These are phyloP conservation scores for Entoloma clypeatum DNA, from an alignment of 1,284 basidiomycete genomes.

Conservation along the genomic window DNA sequence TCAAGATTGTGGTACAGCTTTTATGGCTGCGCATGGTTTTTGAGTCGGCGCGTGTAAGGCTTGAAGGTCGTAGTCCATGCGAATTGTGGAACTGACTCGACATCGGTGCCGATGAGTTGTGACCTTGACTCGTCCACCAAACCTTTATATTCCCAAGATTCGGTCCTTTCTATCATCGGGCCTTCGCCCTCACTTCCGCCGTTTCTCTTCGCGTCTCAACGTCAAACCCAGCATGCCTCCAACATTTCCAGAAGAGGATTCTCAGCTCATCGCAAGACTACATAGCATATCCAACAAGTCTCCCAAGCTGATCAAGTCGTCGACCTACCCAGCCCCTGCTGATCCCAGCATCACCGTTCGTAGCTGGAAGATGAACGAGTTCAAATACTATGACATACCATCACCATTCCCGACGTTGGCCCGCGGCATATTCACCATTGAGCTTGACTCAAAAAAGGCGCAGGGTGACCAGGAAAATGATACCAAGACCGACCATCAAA, in stretches of 20 bases:
- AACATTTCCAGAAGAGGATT: constrained; percentile 38
- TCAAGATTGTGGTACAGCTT: too few species aligned
- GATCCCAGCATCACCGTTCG: constrained; percentile 53
- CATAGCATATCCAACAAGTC: constrained; percentile 45
- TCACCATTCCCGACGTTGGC: constrained; percentile 92
- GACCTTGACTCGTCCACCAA: too few species aligned
- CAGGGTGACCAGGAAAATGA: constrained; percentile 22
- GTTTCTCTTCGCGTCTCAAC: constrained; percentile 1
- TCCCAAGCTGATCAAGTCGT: constrained; percentile 58
- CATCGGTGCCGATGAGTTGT: too few species aligned
- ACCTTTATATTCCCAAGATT: constrained; percentile 11
- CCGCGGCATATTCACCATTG: constrained; percentile 78
- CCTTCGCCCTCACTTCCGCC: constrained; percentile 4
- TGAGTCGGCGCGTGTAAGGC: too few species aligned
- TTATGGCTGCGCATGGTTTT: too few species aligned
- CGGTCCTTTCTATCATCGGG: constrained; percentile 4
- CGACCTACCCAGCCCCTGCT: constrained; percentile 50
- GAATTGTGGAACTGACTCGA: too few species aligned
- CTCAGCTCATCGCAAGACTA: constrained; percentile 54
- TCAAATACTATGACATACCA: constrained; percentile 85
- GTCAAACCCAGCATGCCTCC: constrained; percentile 13
- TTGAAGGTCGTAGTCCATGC: too few species aligned
- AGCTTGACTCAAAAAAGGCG: constrained; percentile 28
- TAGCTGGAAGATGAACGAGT: constrained; percentile 97
- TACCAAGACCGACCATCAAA: constrained; percentile 15